A percentile compares a stretch with the other conserved stretches of the same genome.
These are phyloP conservation scores for Globomyces pollinis-pini DNA, from an alignment of 192 early-diverging fungal genomes.

Conservation along the genomic window DNA sequence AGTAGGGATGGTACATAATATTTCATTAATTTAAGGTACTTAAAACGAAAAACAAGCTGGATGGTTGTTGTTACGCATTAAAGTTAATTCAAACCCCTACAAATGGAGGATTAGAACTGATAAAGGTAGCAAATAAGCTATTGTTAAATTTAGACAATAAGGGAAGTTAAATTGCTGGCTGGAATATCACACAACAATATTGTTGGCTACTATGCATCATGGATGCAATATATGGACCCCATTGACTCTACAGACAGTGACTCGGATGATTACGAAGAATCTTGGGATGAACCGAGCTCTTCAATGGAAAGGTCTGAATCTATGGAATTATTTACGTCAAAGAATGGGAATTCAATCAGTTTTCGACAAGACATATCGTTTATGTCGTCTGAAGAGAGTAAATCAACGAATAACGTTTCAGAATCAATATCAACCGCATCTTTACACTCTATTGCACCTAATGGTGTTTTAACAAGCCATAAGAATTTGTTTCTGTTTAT, in stretches of 20 bases:
- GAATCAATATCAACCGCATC: not conserved
- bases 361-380: not conserved
- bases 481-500: slow-evolving; percentile 55
- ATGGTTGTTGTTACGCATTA: slow-evolving; percentile 85
- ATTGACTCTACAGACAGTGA: not conserved
- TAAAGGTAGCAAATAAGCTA: not conserved
- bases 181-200: slow-evolving; percentile 81
- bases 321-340: not conserved
- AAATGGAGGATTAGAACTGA: slow-evolving; percentile 7
- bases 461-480: not conserved
- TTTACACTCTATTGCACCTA: not conserved
- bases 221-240: slow-evolving; percentile 63
- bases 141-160: slow-evolving; percentile 57
- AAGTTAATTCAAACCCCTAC: slow-evolving; percentile 67
- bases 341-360: not conserved
- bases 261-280: not conserved
- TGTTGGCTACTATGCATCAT: slow-evolving; percentile 85
- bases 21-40: too few relatives aligned
- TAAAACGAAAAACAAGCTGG: slow-evolving; percentile 77
- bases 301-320: not conserved
- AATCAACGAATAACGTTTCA: not conserved
- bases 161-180: slow-evolving; percentile 87
- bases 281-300: not conserved
- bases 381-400: not conserved
- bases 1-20: too few relatives aligned